Evolutionary conservation across 1,284 basidiomycete genomes (phyloP).

Genomic region (Trichosporon ovoides): DNA sequence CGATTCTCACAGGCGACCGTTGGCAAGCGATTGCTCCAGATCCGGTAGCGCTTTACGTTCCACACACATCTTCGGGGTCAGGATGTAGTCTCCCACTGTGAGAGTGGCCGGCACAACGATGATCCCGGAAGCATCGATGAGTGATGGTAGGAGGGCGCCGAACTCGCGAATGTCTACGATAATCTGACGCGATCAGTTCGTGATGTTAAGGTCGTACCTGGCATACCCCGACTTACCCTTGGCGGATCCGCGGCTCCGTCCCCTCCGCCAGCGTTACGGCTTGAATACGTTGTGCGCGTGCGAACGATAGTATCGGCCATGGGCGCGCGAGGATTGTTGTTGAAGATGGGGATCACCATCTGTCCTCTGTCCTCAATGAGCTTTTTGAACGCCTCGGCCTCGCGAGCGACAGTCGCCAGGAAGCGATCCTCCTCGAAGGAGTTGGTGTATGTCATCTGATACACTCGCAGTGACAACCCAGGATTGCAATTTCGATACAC

Average conservation of each 20-base stretch:
- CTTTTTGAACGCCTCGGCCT: slow-evolving; percentile 91
- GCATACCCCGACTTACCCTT: neutral
- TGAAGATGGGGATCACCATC: slow-evolving; percentile 85
- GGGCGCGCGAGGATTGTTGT: slow-evolving; percentile 63
- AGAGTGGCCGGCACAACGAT: slow-evolving; percentile 83
- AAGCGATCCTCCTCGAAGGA: slow-evolving; percentile 96
- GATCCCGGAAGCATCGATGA: slow-evolving; percentile 78
- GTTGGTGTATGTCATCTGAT: slow-evolving; percentile 88
- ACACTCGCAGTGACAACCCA: slow-evolving; percentile 78
- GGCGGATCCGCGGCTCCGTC: slow-evolving; percentile 55
- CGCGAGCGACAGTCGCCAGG: slow-evolving; percentile 75
- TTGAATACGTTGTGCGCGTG: slow-evolving; percentile 74
- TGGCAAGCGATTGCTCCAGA: slow-evolving; percentile 84
- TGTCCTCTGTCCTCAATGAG: slow-evolving; percentile 86
- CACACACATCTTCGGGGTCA: slow-evolving; percentile 91
- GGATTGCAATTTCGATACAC: slow-evolving; percentile 77
- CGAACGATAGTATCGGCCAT: slow-evolving; percentile 56
- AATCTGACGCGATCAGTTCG: slow-evolving; percentile 55
- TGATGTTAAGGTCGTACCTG: neutral
- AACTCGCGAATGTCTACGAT: slow-evolving; percentile 98
- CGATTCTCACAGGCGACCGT: slow-evolving; percentile 73
- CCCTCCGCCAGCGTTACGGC: slow-evolving; percentile 79
- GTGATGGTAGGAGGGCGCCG: slow-evolving; percentile 81
- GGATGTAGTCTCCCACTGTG: slow-evolving; percentile 91
- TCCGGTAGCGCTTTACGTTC: slow-evolving; percentile 93